Evolutionary conservation across 2,329 filamentous ascomycete genomes (phyloP), one percentile per base, ranked within the genome.

Genomic region (Graphium sp.): DNA sequence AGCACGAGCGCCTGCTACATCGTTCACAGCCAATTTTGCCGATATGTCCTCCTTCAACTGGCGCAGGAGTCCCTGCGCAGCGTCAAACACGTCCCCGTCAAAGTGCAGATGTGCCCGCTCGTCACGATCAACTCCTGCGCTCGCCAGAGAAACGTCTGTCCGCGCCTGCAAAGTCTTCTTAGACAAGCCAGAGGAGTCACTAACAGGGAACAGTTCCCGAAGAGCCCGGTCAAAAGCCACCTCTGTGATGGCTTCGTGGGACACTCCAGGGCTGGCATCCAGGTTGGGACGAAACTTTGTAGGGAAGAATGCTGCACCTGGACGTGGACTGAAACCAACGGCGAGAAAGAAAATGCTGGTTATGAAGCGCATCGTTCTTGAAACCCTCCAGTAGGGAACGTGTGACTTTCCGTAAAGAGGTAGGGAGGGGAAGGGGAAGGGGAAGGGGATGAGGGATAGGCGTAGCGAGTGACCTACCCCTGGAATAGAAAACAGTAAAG

Each of bases 191-290:
- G n/a, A n/a, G n/a, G n/a, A n/a, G n/a, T n/a, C n/a, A n/a, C n/a
- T n/a, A n/a, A n/a, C n/a, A n/a, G 32, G 24, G 27, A 35, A 34
- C 11, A 29, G 24, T 9, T 22, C 13, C 18, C n/a, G 18, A 5
- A 26, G 29, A 5, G 31, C 25, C 10, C 24, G 12, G 6, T 27
- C 22, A 19, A 37, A 31, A 18, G 30, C 32, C 7, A 28, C 26
- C 14, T 37, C 31, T 9, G 37, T 38, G 6, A 38, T 31, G 9
- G 32, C 24, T 26, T 35, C 34, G 24, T 38, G 37, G 5, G 35
- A 37, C 9, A 26, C 30, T 5, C 37, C 35, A 2, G 36, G 34
- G 19, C 26, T 31, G 16, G 21, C 29, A 19, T 30, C 21, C 7
- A 37, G 32, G 18, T 33, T 30, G 24, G 33, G 28, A 25, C 34